Base-by-base conservation (phyloP, 164 flowering plant genomes). In the Stephania cephalantha region DNA sequence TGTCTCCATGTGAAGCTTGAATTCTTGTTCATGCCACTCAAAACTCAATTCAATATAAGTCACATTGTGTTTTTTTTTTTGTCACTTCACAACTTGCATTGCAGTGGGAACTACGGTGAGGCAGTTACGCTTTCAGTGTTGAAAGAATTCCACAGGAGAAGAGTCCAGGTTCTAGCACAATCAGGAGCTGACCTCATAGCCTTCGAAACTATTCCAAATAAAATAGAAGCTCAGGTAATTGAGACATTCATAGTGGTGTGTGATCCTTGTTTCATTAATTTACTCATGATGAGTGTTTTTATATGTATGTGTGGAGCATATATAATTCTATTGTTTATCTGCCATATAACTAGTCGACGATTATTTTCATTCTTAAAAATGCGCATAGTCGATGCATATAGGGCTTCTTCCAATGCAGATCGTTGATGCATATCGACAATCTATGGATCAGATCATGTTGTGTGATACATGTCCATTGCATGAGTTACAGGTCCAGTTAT, bases 151-250 rank as follows among this genome's bases (percentile, higher is more conserved):
- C 98, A 95, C 78, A 79, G 94, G 76, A 87, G 92, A 82, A 87
- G 97, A 77, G 85, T 95, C 68, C 93, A 91, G 81, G 85, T 93
- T 81, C 84, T 95, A 53, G 92, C 93, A 25, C 81, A 86, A 17
- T 82, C 97, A 1, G 98, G 97, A 17, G 90, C 98, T 73, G 97
- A 95, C 72, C 68, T 95, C 15, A 87, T 95, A 72, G 98, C 98
- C 20, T 94, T 94, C 75, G 98, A 94, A 80, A 94, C 98, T 31
- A 90, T 86, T 67, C 98, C 98, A 35, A 94, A 92, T 75, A 91
- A 91, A 83, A 78, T 90, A 7, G 97, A 94, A 83, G 94, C 97
- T n/a, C 72, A 89, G 97, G 97, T 94, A 84, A 72, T 1, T 58
- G 20, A 22, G 68, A 25, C 52, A 30, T 20, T 67, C 45, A 61